phyloP scores from a whole-genome alignment of 2,329 filamentous ascomycete species.

The Rachicladosporium sp. region DNA sequence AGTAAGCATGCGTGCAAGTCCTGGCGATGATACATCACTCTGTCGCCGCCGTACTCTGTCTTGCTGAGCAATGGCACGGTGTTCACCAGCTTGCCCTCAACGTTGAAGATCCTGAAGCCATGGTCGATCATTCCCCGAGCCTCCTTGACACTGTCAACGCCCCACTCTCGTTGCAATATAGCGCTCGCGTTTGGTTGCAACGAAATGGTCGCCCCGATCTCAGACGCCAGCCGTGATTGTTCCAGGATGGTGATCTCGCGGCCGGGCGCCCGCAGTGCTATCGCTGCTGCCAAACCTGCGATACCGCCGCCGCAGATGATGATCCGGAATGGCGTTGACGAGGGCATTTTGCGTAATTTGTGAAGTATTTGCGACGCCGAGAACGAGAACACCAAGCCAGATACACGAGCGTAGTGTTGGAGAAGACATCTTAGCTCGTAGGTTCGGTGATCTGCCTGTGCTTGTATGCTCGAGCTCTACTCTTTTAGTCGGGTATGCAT shows the following conservation, averaged over 20 bases:
- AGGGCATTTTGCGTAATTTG: slow-evolving; percentile 10
- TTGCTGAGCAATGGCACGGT: slow-evolving; percentile 21
- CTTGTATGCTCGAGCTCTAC: too few species aligned
- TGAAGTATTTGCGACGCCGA: slow-evolving; percentile 6
- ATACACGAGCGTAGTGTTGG: slow-evolving; percentile 1
- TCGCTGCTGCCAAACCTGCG: slow-evolving; percentile 19
- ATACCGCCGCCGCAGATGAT: slow-evolving; percentile 24
- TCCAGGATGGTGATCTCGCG: slow-evolving; percentile 25
- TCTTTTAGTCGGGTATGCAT: too few species aligned
- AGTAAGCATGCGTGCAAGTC: slow-evolving; percentile 27
- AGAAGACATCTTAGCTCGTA: slow-evolving; percentile 1
- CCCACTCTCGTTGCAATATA: slow-evolving; percentile 11
- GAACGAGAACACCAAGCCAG: slow-evolving; percentile 1
- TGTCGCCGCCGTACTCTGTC: slow-evolving; percentile 26
- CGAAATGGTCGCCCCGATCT: slow-evolving; percentile 31
- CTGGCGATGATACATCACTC: slow-evolving; percentile 31
- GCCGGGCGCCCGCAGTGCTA: slow-evolving; percentile 24
- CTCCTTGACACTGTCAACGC: slow-evolving; percentile 3
- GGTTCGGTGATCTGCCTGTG: too few species aligned
- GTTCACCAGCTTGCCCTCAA: slow-evolving; percentile 21
- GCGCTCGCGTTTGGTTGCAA: slow-evolving; percentile 31
- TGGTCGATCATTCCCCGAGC: slow-evolving; percentile 25
- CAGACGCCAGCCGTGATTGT: slow-evolving; percentile 18
- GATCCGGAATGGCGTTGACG: slow-evolving; percentile 19
- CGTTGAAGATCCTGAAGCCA: slow-evolving; percentile 26